phyloP scores from a whole-genome alignment of 1,284 basidiomycete genomes.

The Phellinidium pouzarii region DNA sequence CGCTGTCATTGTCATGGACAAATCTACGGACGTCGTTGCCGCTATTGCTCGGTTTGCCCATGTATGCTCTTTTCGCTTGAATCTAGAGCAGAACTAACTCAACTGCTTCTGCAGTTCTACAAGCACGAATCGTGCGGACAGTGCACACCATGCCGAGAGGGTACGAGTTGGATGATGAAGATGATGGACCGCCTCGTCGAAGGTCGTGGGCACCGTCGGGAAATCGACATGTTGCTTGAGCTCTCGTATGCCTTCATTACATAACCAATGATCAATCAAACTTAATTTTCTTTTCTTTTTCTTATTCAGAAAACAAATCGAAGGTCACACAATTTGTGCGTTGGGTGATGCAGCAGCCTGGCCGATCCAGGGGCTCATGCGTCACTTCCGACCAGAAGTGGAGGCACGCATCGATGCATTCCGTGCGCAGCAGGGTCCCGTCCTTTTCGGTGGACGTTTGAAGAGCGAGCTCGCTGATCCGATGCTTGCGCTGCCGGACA shows the following conservation, averaged over 20 bases:
- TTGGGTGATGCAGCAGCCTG: conserved; percentile 97
- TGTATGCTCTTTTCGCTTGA: conserved; percentile 32
- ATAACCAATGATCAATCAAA: background rate
- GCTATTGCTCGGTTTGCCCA: conserved; percentile 92
- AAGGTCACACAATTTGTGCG: conserved; percentile 94
- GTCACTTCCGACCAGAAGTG: conserved; percentile 93
- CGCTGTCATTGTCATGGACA: conserved; percentile 98
- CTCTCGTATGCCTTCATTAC: conserved; percentile 53
- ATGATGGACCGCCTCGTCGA: conserved; percentile 94
- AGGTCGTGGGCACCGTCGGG: conserved; percentile 84
- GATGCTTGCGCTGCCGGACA: conserved; percentile 76
- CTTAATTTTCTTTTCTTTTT: background rate
- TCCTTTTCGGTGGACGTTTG: conserved; percentile 84
- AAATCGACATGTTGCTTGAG: conserved; percentile 96
- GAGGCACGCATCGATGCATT: conserved; percentile 82
- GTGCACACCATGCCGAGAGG: conserved; percentile 95
- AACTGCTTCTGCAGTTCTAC: conserved; percentile 60
- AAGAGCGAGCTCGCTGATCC: conserved; percentile 60
- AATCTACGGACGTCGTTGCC: conserved; percentile 88
- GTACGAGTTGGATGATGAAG: conserved; percentile 98
- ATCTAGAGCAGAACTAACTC: background rate
- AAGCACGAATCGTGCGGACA: conserved; percentile 99
- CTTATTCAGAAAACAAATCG: conserved; percentile 81
- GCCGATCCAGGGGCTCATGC: conserved; percentile 96
- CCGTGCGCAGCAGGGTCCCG: conserved; percentile 74